phyloP scores from a whole-genome alignment of 169 alveolate genomes.

The Toxoplasma gondii region DNA sequence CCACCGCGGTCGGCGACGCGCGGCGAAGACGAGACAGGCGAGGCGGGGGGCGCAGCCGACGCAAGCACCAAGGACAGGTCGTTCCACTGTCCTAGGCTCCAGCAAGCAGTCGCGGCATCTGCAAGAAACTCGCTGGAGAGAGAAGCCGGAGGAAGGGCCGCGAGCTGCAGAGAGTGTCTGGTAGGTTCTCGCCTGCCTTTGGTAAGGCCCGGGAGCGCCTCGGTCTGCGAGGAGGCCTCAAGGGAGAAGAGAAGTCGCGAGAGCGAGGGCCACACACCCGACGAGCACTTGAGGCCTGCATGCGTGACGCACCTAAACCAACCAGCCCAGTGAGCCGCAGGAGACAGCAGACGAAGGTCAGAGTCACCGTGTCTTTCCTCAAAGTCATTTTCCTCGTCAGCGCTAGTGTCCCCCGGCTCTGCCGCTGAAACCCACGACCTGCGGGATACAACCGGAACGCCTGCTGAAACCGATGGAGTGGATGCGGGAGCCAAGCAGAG shows the following conservation, averaged over 20 bases:
- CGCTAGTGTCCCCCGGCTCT: no score
- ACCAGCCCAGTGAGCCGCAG: conserved; percentile 53
- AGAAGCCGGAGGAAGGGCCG: not conserved
- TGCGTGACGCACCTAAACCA: conserved; percentile 50
- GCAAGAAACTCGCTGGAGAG: conserved; percentile 41
- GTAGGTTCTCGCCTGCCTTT: not conserved
- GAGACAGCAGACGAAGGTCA: not conserved
- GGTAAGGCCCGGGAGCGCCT: not conserved
- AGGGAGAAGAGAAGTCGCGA: not conserved
- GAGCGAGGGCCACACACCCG: conserved; percentile 26
- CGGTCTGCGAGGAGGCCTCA: not conserved
- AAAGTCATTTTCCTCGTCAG: no score
- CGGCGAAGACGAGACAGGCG: not conserved
- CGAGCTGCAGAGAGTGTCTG: not conserved
- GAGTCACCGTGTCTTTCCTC: not conserved
- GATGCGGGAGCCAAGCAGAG: no score
- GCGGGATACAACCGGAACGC: no score
- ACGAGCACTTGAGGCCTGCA: conserved; percentile 33
- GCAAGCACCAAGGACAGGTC: not conserved
- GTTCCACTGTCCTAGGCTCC: conserved; percentile 50
- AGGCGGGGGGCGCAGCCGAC: not conserved
- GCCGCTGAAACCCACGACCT: no score
- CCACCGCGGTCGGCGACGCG: conserved; percentile 8
- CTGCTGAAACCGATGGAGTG: no score
- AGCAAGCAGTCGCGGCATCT: conserved; percentile 59